Base-by-base conservation (phyloP, 352 stramenopile species). In the Pythium grandisporangium region DNA sequence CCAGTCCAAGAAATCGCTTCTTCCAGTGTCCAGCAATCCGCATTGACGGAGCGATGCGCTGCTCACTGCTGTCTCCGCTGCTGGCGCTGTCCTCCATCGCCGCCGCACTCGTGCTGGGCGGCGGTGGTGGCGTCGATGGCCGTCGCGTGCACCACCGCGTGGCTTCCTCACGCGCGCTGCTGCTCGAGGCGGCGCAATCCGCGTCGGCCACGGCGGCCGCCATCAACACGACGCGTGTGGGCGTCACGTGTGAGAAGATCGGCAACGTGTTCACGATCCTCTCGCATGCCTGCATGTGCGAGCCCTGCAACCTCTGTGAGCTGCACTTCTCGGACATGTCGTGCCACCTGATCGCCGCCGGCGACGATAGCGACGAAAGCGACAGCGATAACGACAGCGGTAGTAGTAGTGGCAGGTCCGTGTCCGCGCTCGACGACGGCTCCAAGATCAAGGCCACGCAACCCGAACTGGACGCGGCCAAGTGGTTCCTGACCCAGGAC, bases 401-500 rank as follows among this genome's bases (percentile, higher is more conserved):
- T n/a, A n/a, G n/a, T n/a, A n/a, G n/a, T n/a, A n/a, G n/a, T n/a
- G n/a, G n/a, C n/a, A n/a, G n/a, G n/a, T n/a, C n/a, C n/a, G n/a
- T n/a, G n/a, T n/a, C n/a, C n/a, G n/a, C n/a, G n/a, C n/a, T n/a
- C n/a, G n/a, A n/a, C n/a, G 45, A 71, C 33, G 57, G 49, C 30
- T 59, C 54, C 16, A 37, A 60, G 10, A 38, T 54, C 16, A 8
- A 42, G 32, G 22, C 42, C 7, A 43, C 52, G 14, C 71, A 84
- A 37, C 70, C 70, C 14, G 25, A 61, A 13, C 51, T 82, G n/a
- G 55, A 70, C n/a, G 52, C 68, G 8, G 44, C 47, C 4, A 54
- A 61, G 6, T 88, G 75, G 75, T 85, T 88, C 46, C 50, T 88
- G 0, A 79, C 62, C 0, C 53, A 67, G 5, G 56, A 63, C 6